These are phyloP conservation scores for Pulveroboletus sp. DNA, from an alignment of 768 basidiomycete genomes.

Conservation along the genomic window DNA sequence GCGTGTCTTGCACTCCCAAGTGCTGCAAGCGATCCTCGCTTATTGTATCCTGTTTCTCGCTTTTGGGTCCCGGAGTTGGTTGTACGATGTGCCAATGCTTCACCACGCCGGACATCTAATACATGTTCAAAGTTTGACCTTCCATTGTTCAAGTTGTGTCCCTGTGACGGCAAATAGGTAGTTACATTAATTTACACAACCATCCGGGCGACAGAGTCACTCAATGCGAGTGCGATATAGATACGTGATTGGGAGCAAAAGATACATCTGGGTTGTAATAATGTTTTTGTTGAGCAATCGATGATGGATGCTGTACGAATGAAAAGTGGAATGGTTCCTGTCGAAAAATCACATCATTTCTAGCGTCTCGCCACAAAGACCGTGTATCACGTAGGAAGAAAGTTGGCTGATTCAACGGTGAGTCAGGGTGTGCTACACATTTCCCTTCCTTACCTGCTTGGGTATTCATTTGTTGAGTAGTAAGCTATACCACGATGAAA, in stretches of 20 bases:
- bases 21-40: conserved; percentile 17
- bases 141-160: too few species aligned
- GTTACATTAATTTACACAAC: conserved; percentile 31
- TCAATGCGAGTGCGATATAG: conserved; percentile 29
- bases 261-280: conserved; percentile 24
- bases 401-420: conserved; percentile 41
- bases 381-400: conserved; percentile 52
- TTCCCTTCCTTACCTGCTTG: conserved; percentile 59
- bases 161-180: conserved; percentile 14
- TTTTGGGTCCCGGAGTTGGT: conserved; percentile 10
- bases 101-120: background rate
- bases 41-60: conserved; percentile 25
- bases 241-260: conserved; percentile 26
- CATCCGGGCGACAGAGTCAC: conserved; percentile 15
- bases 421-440: conserved; percentile 1
- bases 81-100: background rate
- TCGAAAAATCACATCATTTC: background rate
- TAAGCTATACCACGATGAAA: conserved; percentile 29
- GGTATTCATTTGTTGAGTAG: conserved; percentile 41
- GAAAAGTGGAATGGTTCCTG: conserved; percentile 7
- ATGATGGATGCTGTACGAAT: conserved; percentile 11
- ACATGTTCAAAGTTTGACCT: too few species aligned
- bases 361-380: conserved; percentile 2
- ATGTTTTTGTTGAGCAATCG: conserved; percentile 13
- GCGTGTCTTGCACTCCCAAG: conserved; percentile 11